Base-by-base conservation (phyloP, 1,284 basidiomycete species). In the Marasmius sp. region DNA sequence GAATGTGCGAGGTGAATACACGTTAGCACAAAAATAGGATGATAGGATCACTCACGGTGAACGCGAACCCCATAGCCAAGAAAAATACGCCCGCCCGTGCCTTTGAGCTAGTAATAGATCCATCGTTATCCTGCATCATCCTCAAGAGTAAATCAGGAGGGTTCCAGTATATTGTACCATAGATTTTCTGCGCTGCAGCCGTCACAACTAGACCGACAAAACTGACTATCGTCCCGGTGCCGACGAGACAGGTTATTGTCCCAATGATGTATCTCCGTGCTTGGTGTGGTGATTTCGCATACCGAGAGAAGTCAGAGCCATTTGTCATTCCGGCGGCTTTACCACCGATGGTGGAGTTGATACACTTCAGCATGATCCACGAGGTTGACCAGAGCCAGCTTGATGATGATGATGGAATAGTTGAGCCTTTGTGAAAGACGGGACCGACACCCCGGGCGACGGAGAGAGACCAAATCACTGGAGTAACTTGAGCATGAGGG, bases 151-250 rank as follows among this genome's bases (percentile, higher is more conserved):
- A 47, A 58, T 68, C 61, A 41, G 66, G 66, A 38, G 65, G 65
- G 55, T 66, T 68, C 66, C 66, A 68, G 60, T 61, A 63, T 9
- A 64, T 58, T 59, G 61, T 60, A 22, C 65, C 65, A 27, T 68
- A 65, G 34, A 66, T 64, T n/a, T 61, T 62, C 58, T 66, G 63
- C 6, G 59, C 36, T 11, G 66, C 65, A n/a, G 65, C 63, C 3
- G 65, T 64, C 39, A 62, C 59, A 33, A 66, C 65, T 10, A 66
- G 60, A 16, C 65, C 66, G 50, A 67, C 34, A 41, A 67, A 63
- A 14, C 54, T 53, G 27, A 65, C 62, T n/a, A 67, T 12, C 33
- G 66, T 67, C 6, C 66, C 66, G 12, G 56, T 58, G 51, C 50
- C 58, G 51, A 67, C 58, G 12, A 59, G 50, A 48, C 39, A 58